These are phyloP conservation scores for Thalassiosira ordinaria DNA, from an alignment of 352 stramenopile genomes.

Conservation along the genomic window DNA sequence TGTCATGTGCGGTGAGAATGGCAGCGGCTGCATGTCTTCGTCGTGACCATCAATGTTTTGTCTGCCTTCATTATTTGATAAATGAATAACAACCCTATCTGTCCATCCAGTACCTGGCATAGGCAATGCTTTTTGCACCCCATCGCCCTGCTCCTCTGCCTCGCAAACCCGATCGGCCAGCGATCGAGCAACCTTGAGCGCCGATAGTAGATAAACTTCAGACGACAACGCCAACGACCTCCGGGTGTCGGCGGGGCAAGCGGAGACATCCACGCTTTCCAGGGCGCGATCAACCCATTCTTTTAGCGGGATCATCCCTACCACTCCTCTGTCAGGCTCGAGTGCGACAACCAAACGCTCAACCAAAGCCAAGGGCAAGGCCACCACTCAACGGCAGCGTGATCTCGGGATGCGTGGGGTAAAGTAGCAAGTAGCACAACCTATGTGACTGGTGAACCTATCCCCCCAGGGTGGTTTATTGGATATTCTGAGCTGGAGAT, in stretches of 20 bases:
- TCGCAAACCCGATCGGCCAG: conserved; percentile 9
- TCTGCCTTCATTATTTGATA: background rate
- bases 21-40: conserved; percentile 9
- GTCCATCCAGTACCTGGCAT: conserved; percentile 2
- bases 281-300: conserved; percentile 8
- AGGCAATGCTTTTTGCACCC: too few relatives aligned
- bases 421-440: too few relatives aligned
- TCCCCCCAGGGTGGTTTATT: too few relatives aligned
- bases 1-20: background rate
- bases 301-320: background rate
- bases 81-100: background rate
- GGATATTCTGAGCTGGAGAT: too few relatives aligned
- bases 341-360: too few relatives aligned
- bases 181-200: conserved; percentile 12
- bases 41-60: background rate
- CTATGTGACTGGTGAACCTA: too few relatives aligned
- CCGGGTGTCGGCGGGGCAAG: background rate
- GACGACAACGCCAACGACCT: background rate
- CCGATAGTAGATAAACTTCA: background rate
- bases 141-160: conserved; percentile 10
- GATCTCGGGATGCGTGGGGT: too few relatives aligned
- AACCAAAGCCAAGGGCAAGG: too few relatives aligned
- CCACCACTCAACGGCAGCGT: too few relatives aligned
- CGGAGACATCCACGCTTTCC: background rate
- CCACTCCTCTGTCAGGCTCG: too few relatives aligned